Base-by-base conservation (phyloP, 495 filamentous ascomycete genomes). In the Neurospora sp. region DNA sequence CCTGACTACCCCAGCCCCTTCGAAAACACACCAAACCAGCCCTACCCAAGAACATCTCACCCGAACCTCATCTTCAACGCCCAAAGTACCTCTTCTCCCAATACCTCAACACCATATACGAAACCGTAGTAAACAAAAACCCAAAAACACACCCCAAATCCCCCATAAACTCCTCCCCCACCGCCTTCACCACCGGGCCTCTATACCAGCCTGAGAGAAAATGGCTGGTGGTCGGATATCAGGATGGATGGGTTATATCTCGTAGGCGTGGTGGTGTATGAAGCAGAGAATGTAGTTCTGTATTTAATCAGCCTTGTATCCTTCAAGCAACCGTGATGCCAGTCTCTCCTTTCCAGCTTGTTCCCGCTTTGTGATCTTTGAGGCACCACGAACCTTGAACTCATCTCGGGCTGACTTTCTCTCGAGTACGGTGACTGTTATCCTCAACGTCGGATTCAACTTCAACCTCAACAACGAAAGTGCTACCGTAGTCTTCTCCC, bases 91-190 rank as follows among this genome's bases (percentile, higher is more conserved):
- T 86, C 79, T 81, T 83, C 85, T 92, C 90, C 14, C 89, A 77
- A 46, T 75, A 71, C 79, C 90, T 82, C 70, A 90, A 72, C 4
- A 77, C 76, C 18, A 82, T 42, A 78, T 88, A 31, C 31, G 31
- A 92, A 31, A 85, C 41, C 0, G 82, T 79, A 23, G 85, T 75
- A 72, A 91, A 91, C 11, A 76, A 79, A 79, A 91, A 90, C 0
- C 85, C 92, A 38, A 94, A 75, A 83, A 93, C 90, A 79, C 94
- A 94, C 0, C 91, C 93, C 2, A 94, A 80, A 84, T 96, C 93
- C 41, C 91, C 93, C 39, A 91, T 91, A 75, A 77, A 87, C 3
- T 80, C 82, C 3, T 83, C 80, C 31, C 92, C 91, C 69, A 89
- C 90, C 39, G 89, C 82, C 72, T 84, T 84, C 3, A 90, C 91